Evolutionary conservation across 1,284 basidiomycete species (phyloP).

Genomic region (Cutaneotrichosporon arboriforme): DNA sequence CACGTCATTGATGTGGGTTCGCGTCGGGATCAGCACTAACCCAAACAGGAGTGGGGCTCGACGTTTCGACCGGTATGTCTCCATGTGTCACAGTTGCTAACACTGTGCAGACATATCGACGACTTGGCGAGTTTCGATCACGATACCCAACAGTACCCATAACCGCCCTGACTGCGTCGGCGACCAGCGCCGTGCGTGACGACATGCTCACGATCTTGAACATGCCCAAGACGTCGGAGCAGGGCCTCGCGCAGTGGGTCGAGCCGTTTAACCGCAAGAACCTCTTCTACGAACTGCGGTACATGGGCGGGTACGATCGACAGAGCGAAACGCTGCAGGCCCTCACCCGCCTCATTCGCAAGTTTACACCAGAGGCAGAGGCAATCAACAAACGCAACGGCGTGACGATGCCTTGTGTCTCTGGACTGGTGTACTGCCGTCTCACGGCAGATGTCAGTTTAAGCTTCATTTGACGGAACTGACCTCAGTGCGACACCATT

Average conservation of each 20-base stretch:
- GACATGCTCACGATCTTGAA: conserved; percentile 65
- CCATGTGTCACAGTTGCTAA: not conserved
- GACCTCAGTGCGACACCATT: conserved; percentile 40
- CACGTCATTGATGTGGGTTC: conserved; percentile 66
- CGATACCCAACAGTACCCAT: conserved; percentile 68
- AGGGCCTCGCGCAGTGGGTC: conserved; percentile 58
- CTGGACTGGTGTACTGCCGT: conserved; percentile 76
- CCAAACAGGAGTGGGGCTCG: conserved; percentile 65
- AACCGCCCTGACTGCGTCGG: conserved; percentile 55
- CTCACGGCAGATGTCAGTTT: conserved; percentile 27
- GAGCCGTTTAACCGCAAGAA: conserved; percentile 76
- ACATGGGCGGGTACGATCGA: conserved; percentile 2
- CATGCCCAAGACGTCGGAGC: conserved; percentile 48
- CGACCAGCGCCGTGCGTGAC: conserved; percentile 57
- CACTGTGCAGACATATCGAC: conserved; percentile 58
- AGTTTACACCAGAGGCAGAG: conserved; percentile 22
- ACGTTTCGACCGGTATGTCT: conserved; percentile 58
- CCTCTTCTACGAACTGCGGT: conserved; percentile 63
- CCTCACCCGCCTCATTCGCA: conserved; percentile 60
- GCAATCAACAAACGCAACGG: conserved; percentile 21
- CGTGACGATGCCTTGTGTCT: conserved; percentile 52
- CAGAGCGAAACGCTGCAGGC: conserved; percentile 42
- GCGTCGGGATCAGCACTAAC: not conserved
- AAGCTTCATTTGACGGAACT: not conserved
- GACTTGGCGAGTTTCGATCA: conserved; percentile 63